Evolutionary conservation across 371 early-diverging fungal genomes (phyloP), one percentile per base, ranked within the genome.

Genomic region (Rhizopus stolonifer): DNA sequence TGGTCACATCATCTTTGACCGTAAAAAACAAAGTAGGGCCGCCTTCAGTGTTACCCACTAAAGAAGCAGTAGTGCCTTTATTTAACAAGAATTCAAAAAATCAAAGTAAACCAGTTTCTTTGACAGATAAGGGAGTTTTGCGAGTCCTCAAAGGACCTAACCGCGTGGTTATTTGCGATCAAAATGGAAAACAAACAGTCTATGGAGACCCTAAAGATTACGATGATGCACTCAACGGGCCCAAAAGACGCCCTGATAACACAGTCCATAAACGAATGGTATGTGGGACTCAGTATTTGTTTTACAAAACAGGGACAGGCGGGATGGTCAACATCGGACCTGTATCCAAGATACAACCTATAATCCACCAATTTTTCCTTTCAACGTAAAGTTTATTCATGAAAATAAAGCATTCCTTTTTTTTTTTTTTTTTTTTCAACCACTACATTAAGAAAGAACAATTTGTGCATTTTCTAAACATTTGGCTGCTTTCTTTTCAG

Each of bases 121-220:
- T 60, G 3, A 23, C 38, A 4, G 60, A 54, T 4, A 29, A 25
- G 17, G 60, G 55, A 2, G 18, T 44, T 1, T 14, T 61, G 17
- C 9, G n/a, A 4, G 34, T 61, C 11, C 17, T 23, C 7, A 52
- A 29, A 17, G 56, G 56, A 21, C 62, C 62, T 8, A 19, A 46
- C 21, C 49, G 62, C 14, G 58, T 62, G 1, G 23, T 62, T 4
- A 56, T 61, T 10, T 42, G 34, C 14, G 32, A 19, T 1, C 15
- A 21, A 11, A 33, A 50, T 18, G 52, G 47, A 14, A 33, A 19
- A 23, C 1, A 11, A 9, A 46, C 21, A 1, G 15, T 17, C 5
- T 60, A 54, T 54, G 62, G 62, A 0, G 32, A 49, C 10, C 62
- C 62, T 4, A 53, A 53, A 26, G 62, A 62, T 18, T 62, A 53